Base-by-base conservation (phyloP, 2,329 filamentous ascomycete species). In the Sphaceloma murrayae region DNA sequence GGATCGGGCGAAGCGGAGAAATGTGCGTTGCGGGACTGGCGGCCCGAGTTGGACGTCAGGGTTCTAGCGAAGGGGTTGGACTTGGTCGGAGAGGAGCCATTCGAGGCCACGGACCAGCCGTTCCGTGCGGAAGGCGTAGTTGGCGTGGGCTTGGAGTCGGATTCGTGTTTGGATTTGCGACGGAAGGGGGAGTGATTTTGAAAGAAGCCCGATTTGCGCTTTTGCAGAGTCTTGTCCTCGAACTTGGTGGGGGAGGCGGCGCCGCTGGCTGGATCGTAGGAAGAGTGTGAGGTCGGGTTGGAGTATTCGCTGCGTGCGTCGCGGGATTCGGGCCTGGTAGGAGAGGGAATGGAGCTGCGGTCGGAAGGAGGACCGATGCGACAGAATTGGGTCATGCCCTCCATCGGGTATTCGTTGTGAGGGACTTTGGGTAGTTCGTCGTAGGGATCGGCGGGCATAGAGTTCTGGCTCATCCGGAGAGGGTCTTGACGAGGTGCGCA, bases 341-440 rank as follows among this genome's bases (percentile, higher is more conserved):
- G 75, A 49, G 77, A 81, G 33, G 74, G 78, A 16, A 74, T 73
- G 18, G 80, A 81, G 63, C 73, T 87, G 63, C 66, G 76, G 65
- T 80, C 78, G n/a, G 78, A 81, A 39, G 73, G 73, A 29, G 80
- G 75, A 3, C 79, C 82, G 29, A 84, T 80, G 48, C 87, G 79
- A 63, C 89, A 96, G 50, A 95, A 82, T 77, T 96, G 94, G 0
- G 89, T 95, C 87, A 96, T 96, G 3, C 88, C 89, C 59, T 96
- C 89, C 62, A 82, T 77, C 0, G 89, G 88, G 59, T 95, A 95
- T 7, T 91, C 86, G 54, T 96, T 93, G 56, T 95, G 87, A 10
- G 89, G 87, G 2, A 94, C 75, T 10, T 77, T 65, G 3, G 78
- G 71, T 48, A 85, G 76, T 17, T 79, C 72, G 2, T 73, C 74